Base-by-base conservation (phyloP, 768 basidiomycete species). In the Boletus vinaceobasis region DNA sequence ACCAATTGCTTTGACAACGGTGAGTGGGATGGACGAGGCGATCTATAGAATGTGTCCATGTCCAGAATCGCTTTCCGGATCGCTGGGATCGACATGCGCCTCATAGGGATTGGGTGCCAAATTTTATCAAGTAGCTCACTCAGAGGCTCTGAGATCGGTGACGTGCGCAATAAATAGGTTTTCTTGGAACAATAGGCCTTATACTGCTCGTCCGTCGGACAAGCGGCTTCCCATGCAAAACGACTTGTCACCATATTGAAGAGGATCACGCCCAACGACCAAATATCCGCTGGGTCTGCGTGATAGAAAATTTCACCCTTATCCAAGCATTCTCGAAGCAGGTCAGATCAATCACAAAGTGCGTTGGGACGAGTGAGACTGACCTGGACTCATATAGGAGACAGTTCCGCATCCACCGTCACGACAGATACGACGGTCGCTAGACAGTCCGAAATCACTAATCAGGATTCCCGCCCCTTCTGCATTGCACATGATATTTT, bases 201-300 rank as follows among this genome's bases (percentile, higher is more conserved):
- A 29, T 51, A 65, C 0, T 13, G 17, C 26, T 5, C 36, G 37
- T 65, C 52, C 3, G 17, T 21, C 11, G 4, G 17, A 0, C 17
- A 38, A 1, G 65, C 62, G 33, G 51, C 57, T 7, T 57, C 53
- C 62, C 65, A 67, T 10, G 64, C 62, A 21, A 31, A 57, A n/a
- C 31, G 29, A 11, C 83, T 83, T 51, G 86, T 86, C 48, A 89
- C 83, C 74, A 96, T 83, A 72, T 92, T 94, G 65, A 87, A 82
- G 48, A 96, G 81, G 59, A 96, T 89, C 49, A 96, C 79, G 14
- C 87, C 88, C 19, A 89, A 68, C 14, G 87, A 77, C 88, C 88
- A 90, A 56, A 88, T 75, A 59, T 90, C 87, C 17, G 26, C 77
- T 29, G 65, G 26, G 43, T 55, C 53, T 1, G 60, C 56, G 19